Conservation (phyloP, 371 early-diverging fungal genomes). For the Saksenaea vasiformis region DNA sequence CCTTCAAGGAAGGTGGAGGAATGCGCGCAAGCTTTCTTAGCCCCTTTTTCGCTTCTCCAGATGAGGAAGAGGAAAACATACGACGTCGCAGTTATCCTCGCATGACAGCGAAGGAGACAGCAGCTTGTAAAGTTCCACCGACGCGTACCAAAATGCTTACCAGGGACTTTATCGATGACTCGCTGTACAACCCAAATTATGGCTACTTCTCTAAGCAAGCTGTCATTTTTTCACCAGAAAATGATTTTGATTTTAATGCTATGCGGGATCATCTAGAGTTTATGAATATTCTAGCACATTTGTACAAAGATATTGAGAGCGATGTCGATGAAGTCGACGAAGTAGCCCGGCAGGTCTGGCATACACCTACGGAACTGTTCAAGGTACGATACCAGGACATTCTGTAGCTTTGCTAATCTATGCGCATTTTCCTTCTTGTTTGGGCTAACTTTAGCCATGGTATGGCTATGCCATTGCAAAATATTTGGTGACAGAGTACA, state of each 20-base stretch:
- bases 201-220: constrained; percentile 97
- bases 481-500: constrained; percentile 83
- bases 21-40: not conserved
- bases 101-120: constrained; percentile 41
- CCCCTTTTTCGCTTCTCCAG: constrained; percentile 33
- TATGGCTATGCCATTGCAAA: constrained; percentile 92
- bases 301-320: constrained; percentile 83
- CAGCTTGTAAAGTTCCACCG: constrained; percentile 46
- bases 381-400: constrained; percentile 55
- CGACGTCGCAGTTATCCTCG: constrained; percentile 39
- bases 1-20: not conserved
- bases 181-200: constrained; percentile 94
- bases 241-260: constrained; percentile 67
- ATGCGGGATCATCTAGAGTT: constrained; percentile 85
- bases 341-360: constrained; percentile 90
- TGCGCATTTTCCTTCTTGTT: not conserved
- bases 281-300: constrained; percentile 71
- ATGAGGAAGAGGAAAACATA: constrained; percentile 31
- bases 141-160: constrained; percentile 70
- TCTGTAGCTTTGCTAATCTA: not conserved
- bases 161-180: constrained; percentile 93
- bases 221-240: constrained; percentile 79
- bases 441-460: constrained; percentile 64
- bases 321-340: constrained; percentile 60
- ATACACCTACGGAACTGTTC: constrained; percentile 96